phyloP scores from a whole-genome alignment of 2,329 filamentous ascomycete species.

The Xylariaceae sp. region DNA sequence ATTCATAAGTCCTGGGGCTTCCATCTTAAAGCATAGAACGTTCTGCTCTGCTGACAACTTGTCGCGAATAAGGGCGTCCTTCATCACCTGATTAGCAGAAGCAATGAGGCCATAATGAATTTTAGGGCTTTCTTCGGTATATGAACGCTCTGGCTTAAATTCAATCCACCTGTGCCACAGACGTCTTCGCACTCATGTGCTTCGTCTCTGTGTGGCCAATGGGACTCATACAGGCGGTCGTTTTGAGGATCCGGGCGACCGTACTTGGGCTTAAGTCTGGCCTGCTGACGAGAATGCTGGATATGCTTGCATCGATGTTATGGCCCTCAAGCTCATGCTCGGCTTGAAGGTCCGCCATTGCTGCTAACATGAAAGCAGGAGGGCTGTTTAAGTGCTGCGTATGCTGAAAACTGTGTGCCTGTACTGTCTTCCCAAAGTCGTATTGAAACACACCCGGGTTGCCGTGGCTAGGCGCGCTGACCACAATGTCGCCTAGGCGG shows the following conservation, averaged over 20 bases:
- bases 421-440: neutral
- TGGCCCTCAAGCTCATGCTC: neutral
- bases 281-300: neutral
- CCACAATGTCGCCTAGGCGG: constrained; percentile 30
- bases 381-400: neutral
- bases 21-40: neutral
- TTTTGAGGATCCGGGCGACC: neutral
- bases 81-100: neutral
- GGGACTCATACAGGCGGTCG: neutral
- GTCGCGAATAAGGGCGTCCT: neutral
- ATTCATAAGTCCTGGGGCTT: neutral
- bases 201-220: neutral
- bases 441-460: neutral
- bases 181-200: neutral
- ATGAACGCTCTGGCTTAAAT: neutral
- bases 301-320: neutral
- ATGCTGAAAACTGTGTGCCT: neutral
- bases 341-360: neutral
- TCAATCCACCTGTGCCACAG: constrained; percentile 4
- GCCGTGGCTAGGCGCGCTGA: constrained; percentile 16
- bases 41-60: neutral
- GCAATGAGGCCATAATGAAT: constrained; percentile 32
- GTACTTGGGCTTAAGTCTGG: neutral
- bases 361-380: neutral
- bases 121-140: constrained; percentile 19